Conservation (phyloP, 1,284 basidiomycete species). For the Trametes hirsuta region DNA sequence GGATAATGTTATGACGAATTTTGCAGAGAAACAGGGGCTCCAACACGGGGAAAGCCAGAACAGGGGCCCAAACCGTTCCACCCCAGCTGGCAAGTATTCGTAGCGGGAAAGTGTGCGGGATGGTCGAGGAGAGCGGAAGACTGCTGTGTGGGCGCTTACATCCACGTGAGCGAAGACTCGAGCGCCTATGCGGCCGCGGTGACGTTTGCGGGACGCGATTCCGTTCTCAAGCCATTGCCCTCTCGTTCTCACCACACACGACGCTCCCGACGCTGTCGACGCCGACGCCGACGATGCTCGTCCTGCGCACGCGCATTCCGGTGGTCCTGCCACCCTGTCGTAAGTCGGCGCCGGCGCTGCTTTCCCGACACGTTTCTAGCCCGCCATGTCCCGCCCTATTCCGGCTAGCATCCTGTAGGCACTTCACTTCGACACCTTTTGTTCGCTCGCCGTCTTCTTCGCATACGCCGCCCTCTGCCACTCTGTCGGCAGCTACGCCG, state of each 20-base stretch:
- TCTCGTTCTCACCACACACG: slow-evolving; percentile 8
- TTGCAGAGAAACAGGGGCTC: no score
- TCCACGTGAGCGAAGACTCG: no score
- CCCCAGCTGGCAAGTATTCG: no score
- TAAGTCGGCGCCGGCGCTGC: slow-evolving; percentile 1
- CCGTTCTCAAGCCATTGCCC: slow-evolving; percentile 1
- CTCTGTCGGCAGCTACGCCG: background rate
- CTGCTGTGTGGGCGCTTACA: no score
- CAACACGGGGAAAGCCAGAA: no score
- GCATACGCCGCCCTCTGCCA: background rate
- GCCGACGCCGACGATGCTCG: slow-evolving; percentile 23
- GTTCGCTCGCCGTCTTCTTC: background rate
- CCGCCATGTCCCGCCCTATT: slow-evolving; percentile 10
- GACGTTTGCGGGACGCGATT: background rate
- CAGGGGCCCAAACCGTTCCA: no score
- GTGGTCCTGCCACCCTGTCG: slow-evolving; percentile 2
- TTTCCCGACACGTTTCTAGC: slow-evolving; percentile 22
- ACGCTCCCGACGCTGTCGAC: slow-evolving; percentile 1
- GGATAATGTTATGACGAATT: no score
- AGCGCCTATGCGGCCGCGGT: background rate
- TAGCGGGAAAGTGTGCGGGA: no score
- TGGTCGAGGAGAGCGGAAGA: no score
- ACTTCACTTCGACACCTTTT: slow-evolving; percentile 6
- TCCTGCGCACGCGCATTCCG: slow-evolving; percentile 14
- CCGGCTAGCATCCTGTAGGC: slow-evolving; percentile 1